Base-by-base conservation (phyloP, 805 yeast species). In the Pichia californica region DNA sequence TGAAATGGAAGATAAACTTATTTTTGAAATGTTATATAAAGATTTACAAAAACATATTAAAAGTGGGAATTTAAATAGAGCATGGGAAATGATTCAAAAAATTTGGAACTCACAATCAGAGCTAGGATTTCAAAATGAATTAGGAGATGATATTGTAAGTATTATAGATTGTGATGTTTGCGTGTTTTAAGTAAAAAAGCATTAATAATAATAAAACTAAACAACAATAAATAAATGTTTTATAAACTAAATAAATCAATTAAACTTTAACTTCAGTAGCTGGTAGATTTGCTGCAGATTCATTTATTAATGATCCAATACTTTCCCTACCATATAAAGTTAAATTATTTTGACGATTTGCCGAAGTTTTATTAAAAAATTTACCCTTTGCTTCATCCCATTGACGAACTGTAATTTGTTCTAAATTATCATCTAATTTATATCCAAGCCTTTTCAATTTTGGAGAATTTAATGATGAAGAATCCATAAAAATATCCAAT, bases 361-460 rank as follows among this genome's bases (percentile, higher is more conserved):
- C 64, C 38, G 61, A 60, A 18, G 58, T 56, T 45, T 61, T 64
- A 16, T 75, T 75, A 52, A 72, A 71, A 19, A 70, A 59, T 34
- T 70, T 55, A 3, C 72, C 73, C 49, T 73, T 73, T 39, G 68
- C 74, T 19, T 66, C 67, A 42, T 69, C 66, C 77, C 76, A 71
- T n/a, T 68, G 56, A 7, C 54, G 59, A 49, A 65, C 67, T 10
- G 64, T 62, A 39, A 70, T 60, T 33, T 60, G 56, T 20, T 66
- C 66, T 10, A 51, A 31, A 19, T 52, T 56, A 23, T 56, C 51
- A 3, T 58, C 60, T 33, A 55, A 61, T 29, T 42, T 47, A 35
- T 54, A 53, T 0, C 71, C 72, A 31, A 69, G 50, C 5, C 60
- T 43, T 11, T 57, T 38, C 32, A 72, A 55, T 38, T 63, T 64